phyloP scores from a whole-genome alignment of 108 stramenopile species.

The Conticribra weissflogii region DNA sequence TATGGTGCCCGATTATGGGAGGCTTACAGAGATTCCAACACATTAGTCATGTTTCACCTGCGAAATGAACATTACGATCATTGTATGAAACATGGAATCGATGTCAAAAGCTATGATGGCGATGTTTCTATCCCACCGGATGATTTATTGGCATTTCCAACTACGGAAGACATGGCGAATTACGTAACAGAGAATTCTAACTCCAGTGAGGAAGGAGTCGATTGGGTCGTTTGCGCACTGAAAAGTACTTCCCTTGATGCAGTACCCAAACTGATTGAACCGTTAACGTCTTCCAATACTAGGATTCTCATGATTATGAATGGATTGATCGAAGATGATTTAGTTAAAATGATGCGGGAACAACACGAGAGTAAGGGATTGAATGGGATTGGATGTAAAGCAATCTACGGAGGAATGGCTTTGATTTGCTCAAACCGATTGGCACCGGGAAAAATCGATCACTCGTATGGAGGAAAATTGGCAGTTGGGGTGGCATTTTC shows the following conservation, averaged over 20 bases:
- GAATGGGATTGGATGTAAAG: slow-evolving; percentile 56
- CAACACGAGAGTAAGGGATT: slow-evolving; percentile 17
- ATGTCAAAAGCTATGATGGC: slow-evolving; percentile 65
- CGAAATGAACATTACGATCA: slow-evolving; percentile 69
- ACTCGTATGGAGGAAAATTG: slow-evolving; percentile 68
- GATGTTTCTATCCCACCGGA: slow-evolving; percentile 70
- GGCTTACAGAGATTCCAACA: slow-evolving; percentile 25
- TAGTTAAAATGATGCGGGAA: slow-evolving; percentile 43
- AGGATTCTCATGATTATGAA: slow-evolving; percentile 85
- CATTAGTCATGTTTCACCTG: slow-evolving; percentile 74
- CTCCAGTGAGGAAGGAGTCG: slow-evolving; percentile 54
- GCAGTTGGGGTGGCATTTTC: slow-evolving; percentile 44
- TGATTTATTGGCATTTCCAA: slow-evolving; percentile 56
- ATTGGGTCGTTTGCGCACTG: slow-evolving; percentile 83
- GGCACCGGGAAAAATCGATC: slow-evolving; percentile 65
- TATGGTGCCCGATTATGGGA: slow-evolving; percentile 72
- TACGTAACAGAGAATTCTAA: slow-evolving; percentile 13
- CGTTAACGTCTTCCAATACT: slow-evolving; percentile 60
- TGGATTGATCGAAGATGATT: slow-evolving; percentile 84
- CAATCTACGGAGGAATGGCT: slow-evolving; percentile 87
- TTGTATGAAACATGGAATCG: slow-evolving; percentile 60
- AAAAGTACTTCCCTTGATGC: slow-evolving; percentile 66
- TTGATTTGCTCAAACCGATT: slow-evolving; percentile 77
- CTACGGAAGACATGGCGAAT: slow-evolving; percentile 40
- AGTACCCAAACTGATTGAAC: slow-evolving; percentile 62